Evolutionary conservation across 768 basidiomycete species (phyloP).

Genomic region (Kwoniella newhampshirensis): DNA sequence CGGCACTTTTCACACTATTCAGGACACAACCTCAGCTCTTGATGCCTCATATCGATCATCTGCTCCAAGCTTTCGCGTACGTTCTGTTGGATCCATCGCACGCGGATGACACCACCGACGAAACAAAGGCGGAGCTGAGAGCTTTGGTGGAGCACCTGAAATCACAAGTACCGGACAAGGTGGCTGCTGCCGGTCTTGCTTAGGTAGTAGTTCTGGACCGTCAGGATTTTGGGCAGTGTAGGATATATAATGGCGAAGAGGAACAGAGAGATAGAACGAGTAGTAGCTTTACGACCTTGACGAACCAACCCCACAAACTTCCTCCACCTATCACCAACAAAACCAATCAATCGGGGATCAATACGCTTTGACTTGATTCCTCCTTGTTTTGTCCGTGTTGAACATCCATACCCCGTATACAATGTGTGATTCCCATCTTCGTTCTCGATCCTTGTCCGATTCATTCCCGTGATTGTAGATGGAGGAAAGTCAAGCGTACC

Average conservation of each 20-base stretch:
- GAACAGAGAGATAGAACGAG: not conserved
- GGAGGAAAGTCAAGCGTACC: too few relatives aligned
- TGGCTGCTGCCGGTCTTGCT: conserved; percentile 69
- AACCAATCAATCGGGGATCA: too few relatives aligned
- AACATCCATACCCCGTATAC: too few relatives aligned
- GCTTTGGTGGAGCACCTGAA: conserved; percentile 71
- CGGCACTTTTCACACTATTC: conserved; percentile 84
- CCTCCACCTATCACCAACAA: too few relatives aligned
- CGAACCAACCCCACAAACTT: too few relatives aligned
- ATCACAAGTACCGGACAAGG: conserved; percentile 70
- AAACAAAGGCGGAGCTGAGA: conserved; percentile 73
- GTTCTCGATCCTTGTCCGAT: too few relatives aligned
- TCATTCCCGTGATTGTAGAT: too few relatives aligned
- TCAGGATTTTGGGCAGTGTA: too few relatives aligned
- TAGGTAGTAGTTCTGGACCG: not conserved
- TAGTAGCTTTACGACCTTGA: too few relatives aligned
- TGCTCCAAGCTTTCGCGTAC: conserved; percentile 74
- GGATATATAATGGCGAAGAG: not conserved
- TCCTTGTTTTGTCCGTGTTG: too few relatives aligned
- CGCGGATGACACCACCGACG: conserved; percentile 75
- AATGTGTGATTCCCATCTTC: too few relatives aligned
- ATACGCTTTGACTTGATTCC: too few relatives aligned
- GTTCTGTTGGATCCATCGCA: conserved; percentile 71
- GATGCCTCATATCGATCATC: conserved; percentile 70
- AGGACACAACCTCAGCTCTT: conserved; percentile 69